Evolutionary conservation across 192 early-diverging fungal genomes (phyloP), one percentile per base, ranked within the genome.

Genomic region (Rhizophagus clarus): DNA sequence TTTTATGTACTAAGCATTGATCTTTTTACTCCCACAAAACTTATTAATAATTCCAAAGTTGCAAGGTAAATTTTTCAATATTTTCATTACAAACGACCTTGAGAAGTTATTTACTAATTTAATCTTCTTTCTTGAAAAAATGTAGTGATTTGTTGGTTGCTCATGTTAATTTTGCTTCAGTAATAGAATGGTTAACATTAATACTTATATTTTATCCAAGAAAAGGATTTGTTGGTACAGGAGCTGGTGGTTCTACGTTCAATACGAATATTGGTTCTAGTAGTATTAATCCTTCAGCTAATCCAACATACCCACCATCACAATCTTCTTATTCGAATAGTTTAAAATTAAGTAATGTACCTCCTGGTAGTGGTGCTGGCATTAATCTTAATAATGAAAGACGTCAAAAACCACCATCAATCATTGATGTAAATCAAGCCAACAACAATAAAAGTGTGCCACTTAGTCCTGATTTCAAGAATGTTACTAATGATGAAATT

Each of bases 121-220:
- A n/a, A n/a, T n/a, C 10, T 47, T 10, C 12, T 1, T 20, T 15
- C 10, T 47, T 10, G 47, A 37, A 68, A 68, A 68, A 4, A 68
- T 9, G 32, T 72, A 72, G 71, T 56, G 74, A 76, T 9, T 2
- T 76, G 6, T 76, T 76, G 32, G 17, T 42, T 11, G 74, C 74
- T 0, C 74, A 76, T 26, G 11, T 42, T 5, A 61, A 63, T 76
- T 63, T 76, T 24, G 74, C 74, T 14, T 6, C 56, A 42, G 28
- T 76, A 42, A 40, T 76, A 5, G 37, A 61, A 76, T 76, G 74
- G 74, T 5, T 76, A 10, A n/a, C 61, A 11, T 40, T 76, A 15
- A 63, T 76, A 40, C 62, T 76, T 17, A 76, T 76, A 42, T 37
- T 76, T 62, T 76, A 76, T 76, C 74, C 74, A 29, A 29, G 74